Evolutionary conservation across 257 asterid species (phyloP), one percentile per base, ranked within the genome.

Genomic region (Gentiana straminea): DNA sequence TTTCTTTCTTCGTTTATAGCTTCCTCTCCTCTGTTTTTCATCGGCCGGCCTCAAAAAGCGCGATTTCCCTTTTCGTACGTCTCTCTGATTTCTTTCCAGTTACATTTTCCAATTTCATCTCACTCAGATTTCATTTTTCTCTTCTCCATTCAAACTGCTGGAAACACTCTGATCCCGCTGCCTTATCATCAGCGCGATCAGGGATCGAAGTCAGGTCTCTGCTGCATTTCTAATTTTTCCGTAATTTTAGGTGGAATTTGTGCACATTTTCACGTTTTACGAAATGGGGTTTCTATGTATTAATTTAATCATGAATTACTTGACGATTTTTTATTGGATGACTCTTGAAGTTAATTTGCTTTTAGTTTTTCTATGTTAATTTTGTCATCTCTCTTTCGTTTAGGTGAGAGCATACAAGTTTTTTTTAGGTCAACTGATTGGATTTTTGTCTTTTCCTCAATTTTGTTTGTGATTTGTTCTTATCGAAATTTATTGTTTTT

Each of bases 81-180:
- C 78, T 54, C 66, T 55, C 64, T 62, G 44, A 61, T 70, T 52
- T 63, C 53, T 60, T 7, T 41, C 51, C 75, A 79, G 86, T 89
- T 81, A 73, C 72, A 59, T 38, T 61, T 24, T 24, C 24, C 24
- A 24, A 24, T 24, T 24, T 24, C 24, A 24, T 24, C 24, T 24
- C 24, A 24, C 24, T 24, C 24, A 32, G 46, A 0, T 59, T 54
- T 11, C 46, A 35, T 38, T 11, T 43, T 34, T 49, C 63, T 56
- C 33, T 62, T 66, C 59, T 44, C 37, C 13, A 49, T 37, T 52
- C 39, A 15, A 64, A 48, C 32, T 54, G 55, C 48, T 35, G 68
- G 55, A 41, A 53, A 54, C 63, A 74, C 69, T 63, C 88, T 78
- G 92, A 74, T 78, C 85, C 60, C 76, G 81, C 84, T 80, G 81